Conservation (phyloP, 1,284 basidiomycete species). For the Stereum hirsutum region DNA sequence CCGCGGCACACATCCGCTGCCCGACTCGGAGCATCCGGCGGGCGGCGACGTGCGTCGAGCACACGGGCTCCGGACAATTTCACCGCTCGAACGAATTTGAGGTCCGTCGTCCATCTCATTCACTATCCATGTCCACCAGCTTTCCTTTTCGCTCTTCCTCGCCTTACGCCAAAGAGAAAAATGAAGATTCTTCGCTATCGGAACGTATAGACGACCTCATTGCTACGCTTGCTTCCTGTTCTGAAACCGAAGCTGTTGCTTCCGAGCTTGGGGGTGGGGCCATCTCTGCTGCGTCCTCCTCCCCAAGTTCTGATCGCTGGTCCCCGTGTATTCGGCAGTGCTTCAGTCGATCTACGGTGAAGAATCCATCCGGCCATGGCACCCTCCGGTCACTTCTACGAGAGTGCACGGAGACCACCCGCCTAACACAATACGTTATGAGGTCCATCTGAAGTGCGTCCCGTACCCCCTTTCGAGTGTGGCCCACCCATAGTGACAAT, state of each 20-base stretch:
- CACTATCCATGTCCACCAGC: too few relatives aligned
- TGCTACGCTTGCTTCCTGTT: background rate
- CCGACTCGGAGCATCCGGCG: too few relatives aligned
- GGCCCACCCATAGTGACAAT: too few relatives aligned
- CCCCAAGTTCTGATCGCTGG: slow-evolving; percentile 7
- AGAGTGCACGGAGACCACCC: slow-evolving; percentile 11
- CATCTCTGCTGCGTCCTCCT: slow-evolving; percentile 5
- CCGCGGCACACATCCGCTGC: too few relatives aligned
- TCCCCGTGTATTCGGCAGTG: slow-evolving; percentile 37
- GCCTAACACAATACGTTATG: slow-evolving; percentile 49
- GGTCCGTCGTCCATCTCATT: too few relatives aligned
- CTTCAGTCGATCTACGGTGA: slow-evolving; percentile 81
- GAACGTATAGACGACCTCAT: slow-evolving; percentile 15
- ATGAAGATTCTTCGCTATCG: too few relatives aligned
- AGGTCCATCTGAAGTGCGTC: slow-evolving; percentile 41
- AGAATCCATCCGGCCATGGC: slow-evolving; percentile 49
- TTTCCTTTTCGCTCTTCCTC: too few relatives aligned
- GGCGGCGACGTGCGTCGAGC: too few relatives aligned
- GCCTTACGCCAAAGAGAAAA: too few relatives aligned
- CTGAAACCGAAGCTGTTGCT: slow-evolving; percentile 46
- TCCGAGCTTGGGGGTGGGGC: slow-evolving; percentile 61
- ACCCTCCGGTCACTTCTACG: slow-evolving; percentile 21
- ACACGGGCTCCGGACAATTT: too few relatives aligned
- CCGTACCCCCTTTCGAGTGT: too few relatives aligned
- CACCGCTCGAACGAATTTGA: too few relatives aligned